Evolutionary conservation across 345 rosid genomes (phyloP), one percentile per base, ranked within the genome.

Genomic region (Erysimum cheiranthoides): DNA sequence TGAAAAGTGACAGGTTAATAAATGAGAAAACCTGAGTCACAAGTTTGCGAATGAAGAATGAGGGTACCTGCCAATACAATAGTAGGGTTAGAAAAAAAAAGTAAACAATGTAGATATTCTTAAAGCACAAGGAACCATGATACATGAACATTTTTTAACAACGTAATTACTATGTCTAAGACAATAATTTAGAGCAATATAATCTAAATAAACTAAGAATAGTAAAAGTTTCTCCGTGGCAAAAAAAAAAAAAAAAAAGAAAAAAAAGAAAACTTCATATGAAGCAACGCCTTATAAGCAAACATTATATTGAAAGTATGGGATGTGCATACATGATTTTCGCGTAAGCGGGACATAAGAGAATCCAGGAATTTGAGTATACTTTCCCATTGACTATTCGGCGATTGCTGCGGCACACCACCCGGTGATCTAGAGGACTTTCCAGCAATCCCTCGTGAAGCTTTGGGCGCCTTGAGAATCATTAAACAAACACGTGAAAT

Each of bases 1-100:
- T 95, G 85, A 95, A 95, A 76, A 95, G 97, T 18, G 93, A 90
- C 40, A 90, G 87, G 70, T 92, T 95, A 87, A 95, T 84, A 84
- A 95, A 95, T 73, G 97, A 95, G 79, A 92, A 95, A 74, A 95
- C 97, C 81, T 95, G 99, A 76, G 97, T 95, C 64, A 92, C 77
- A 51, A 95, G 92, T 85, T 95, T 95, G 38, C 97, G 96, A 67
- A 95, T 90, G 86, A 95, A 95, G 82, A 92, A 95, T 42, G 96
- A 88, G 60, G 99, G 99, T 61, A 95, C 97, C 99, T 95, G 74
- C 46, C 76, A 53, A 61, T 28, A 82, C 18, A 69, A 66, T 61
- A 34, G 46, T 43, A 53, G 46, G 50, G 66, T 86, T 52, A 81
- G 75, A 56, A 54, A 54, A 8, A 70, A 28, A 51, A 13, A 10